Percentiles rank a stretch among this genome's conserved stretches.
Conservation (phyloP, 2,329 filamentous ascomycete species). For the Colletotrichum sp. region DNA sequence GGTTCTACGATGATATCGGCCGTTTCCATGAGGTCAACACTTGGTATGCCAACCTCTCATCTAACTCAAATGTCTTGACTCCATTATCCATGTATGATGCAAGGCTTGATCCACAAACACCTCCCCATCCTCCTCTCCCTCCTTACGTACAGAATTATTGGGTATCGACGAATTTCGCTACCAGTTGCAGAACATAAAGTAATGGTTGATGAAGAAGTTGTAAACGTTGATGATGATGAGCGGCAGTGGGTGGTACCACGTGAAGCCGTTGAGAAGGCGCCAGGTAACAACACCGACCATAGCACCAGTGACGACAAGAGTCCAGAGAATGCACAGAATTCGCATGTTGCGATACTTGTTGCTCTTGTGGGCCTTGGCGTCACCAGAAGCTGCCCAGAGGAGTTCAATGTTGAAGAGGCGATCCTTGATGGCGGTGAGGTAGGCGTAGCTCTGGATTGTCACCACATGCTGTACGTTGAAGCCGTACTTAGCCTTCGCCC, state of each 20-base stretch:
- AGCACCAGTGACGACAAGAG: conserved; percentile 32
- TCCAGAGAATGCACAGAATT: conserved; percentile 42
- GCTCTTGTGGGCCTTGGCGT: conserved; percentile 43
- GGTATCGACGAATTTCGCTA: neutral
- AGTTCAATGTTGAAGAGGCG: conserved; percentile 42
- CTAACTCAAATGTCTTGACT: neutral
- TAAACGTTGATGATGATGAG: conserved; percentile 41
- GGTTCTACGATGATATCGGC: neutral
- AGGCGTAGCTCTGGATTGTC: conserved; percentile 46
- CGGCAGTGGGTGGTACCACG: conserved; percentile 44
- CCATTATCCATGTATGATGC: conserved; percentile 12
- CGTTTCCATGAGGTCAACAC: neutral
- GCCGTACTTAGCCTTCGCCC: conserved; percentile 44
- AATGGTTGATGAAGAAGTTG: conserved; percentile 43
- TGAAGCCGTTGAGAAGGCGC: conserved; percentile 34
- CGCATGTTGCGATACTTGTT: conserved; percentile 50
- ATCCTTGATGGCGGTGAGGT: conserved; percentile 47
- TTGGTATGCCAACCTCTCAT: neutral
- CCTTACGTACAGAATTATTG: neutral
- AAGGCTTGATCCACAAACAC: neutral
- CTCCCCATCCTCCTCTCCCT: neutral
- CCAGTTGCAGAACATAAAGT: conserved; percentile 40
- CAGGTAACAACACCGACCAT: conserved; percentile 39
- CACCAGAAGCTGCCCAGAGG: conserved; percentile 43
- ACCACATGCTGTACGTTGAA: conserved; percentile 47